phyloP scores from a whole-genome alignment of 768 basidiomycete genomes.

The Boletus sensibilis region DNA sequence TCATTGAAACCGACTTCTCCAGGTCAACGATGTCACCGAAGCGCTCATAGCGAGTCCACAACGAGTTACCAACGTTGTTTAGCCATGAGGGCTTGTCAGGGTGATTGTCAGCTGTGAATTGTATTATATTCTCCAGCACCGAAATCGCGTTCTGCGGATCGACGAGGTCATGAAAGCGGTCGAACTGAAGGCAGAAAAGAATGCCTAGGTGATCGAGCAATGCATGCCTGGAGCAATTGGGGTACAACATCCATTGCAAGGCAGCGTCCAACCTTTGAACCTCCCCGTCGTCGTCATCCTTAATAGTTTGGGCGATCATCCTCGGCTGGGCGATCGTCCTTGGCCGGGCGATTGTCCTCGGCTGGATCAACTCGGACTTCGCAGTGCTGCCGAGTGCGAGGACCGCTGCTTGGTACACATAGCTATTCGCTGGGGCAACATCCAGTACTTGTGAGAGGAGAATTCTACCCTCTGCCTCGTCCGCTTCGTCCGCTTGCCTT shows the following conservation, averaged over 20 bases:
- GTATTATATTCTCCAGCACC: neutral
- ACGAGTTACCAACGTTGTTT: neutral
- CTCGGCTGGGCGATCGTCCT: no score
- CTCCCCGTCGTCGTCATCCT: neutral
- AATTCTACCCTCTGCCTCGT: slow-evolving; percentile 4
- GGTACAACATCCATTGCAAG: neutral
- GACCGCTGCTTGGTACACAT: neutral
- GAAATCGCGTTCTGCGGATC: neutral
- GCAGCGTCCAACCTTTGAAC: neutral
- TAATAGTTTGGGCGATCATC: no score
- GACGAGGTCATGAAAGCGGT: neutral
- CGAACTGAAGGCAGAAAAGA: neutral
- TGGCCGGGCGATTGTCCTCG: no score
- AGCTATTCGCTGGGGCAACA: neutral
- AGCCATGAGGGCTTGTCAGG: neutral
- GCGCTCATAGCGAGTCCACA: no score
- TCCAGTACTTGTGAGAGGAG: neutral
- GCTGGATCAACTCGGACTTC: neutral
- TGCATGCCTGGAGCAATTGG: neutral
- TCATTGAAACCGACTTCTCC: no score
- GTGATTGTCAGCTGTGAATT: neutral
- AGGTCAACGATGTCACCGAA: no score
- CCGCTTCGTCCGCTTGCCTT: neutral
- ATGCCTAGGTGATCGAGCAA: neutral
- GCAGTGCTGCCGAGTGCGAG: neutral